These are phyloP conservation scores for Jimgerdemannia lactiflua DNA, from an alignment of 192 early-diverging fungal species.

Conservation along the genomic window DNA sequence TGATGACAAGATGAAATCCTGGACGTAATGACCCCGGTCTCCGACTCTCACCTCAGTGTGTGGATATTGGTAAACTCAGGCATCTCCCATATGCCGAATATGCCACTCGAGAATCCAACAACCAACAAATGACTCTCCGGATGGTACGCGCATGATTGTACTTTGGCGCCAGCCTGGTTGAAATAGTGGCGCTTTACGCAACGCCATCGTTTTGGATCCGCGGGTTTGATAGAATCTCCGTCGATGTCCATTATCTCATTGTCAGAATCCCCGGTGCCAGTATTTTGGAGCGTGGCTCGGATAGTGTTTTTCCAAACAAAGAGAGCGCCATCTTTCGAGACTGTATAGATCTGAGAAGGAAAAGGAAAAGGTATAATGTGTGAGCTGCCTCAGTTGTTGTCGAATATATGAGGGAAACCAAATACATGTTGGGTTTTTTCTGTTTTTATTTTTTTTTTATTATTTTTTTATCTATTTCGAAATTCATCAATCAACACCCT, in stretches of 20 bases:
- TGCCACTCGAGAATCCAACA: conserved; percentile 88
- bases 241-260: conserved; percentile 57
- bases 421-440: not conserved
- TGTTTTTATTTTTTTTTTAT: not conserved
- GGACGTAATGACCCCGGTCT: too few relatives aligned
- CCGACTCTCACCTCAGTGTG: conserved; percentile 69
- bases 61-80: conserved; percentile 94
- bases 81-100: conserved; percentile 99
- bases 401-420: not conserved
- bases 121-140: conserved; percentile 68
- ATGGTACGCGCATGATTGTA: conserved; percentile 80
- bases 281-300: conserved; percentile 32
- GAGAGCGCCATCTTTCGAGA: conserved; percentile 86
- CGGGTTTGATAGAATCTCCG: conserved; percentile 29
- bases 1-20: too few relatives aligned
- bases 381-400: not conserved
- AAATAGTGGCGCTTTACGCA: conserved; percentile 75
- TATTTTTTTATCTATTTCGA: not conserved
- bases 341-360: conserved; percentile 65
- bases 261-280: conserved; percentile 48
- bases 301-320: conserved; percentile 70
- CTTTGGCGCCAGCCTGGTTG: conserved; percentile 71
- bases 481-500: not conserved
- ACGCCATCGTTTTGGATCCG: conserved; percentile 45
- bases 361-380: not conserved